Conservation (phyloP, 2,329 filamentous ascomycete species). For the Mycogone perniciosa region DNA sequence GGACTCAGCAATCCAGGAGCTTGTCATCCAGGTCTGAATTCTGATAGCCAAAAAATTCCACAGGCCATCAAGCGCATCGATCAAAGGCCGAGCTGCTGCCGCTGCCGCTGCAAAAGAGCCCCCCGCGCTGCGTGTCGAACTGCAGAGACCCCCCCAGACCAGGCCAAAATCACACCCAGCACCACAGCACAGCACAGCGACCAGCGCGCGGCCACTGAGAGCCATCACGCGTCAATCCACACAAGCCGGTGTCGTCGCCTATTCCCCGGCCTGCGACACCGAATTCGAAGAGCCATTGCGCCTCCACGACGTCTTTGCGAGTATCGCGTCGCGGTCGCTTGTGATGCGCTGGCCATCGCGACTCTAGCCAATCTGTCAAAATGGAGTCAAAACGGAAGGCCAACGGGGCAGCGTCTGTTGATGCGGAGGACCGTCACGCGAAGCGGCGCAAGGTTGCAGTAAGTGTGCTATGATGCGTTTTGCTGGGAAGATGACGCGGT, state of each 20-base stretch:
- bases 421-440: slow-evolving; percentile 46
- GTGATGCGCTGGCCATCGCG: slow-evolving; percentile 24
- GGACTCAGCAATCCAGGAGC: neutral
- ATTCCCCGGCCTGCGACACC: slow-evolving; percentile 8
- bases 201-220: slow-evolving; percentile 14
- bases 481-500: neutral
- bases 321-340: slow-evolving; percentile 11
- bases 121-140: neutral
- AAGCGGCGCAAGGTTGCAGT: slow-evolving; percentile 50
- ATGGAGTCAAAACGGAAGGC: slow-evolving; percentile 56
- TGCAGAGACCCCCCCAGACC: neutral
- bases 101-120: neutral
- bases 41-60: neutral
- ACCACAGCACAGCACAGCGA: slow-evolving; percentile 1
- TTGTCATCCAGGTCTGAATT: slow-evolving; percentile 1
- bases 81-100: neutral
- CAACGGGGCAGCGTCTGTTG: slow-evolving; percentile 33
- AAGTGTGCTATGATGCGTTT: slow-evolving; percentile 26
- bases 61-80: neutral
- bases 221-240: slow-evolving; percentile 18
- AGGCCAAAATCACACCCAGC: slow-evolving; percentile 1
- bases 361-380: slow-evolving; percentile 19
- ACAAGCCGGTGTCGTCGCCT: slow-evolving; percentile 5
- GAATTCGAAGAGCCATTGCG: slow-evolving; percentile 21
- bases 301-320: slow-evolving; percentile 14